A percentile compares a stretch with the other conserved stretches of the same genome.
Conservation (phyloP, 2,329 filamentous ascomycete genomes). For the Fusarium zealandicum region DNA sequence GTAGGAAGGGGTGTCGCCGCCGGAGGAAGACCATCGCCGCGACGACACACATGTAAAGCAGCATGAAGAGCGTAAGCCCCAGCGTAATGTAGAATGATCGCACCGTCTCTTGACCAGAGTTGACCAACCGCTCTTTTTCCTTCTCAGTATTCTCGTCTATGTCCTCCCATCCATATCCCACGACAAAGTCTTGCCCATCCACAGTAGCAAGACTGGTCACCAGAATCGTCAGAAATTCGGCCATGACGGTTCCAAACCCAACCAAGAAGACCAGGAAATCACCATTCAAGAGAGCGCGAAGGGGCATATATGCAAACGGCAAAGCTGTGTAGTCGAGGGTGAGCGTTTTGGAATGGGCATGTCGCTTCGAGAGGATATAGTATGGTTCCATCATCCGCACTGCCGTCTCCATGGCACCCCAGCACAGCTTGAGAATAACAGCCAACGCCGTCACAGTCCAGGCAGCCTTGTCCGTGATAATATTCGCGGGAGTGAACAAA, state of each 20-base stretch:
- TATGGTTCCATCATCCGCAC: constrained; percentile 79
- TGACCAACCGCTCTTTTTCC: constrained; percentile 44
- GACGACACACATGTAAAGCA: constrained; percentile 69
- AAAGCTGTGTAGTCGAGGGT: constrained; percentile 77
- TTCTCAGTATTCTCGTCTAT: constrained; percentile 18
- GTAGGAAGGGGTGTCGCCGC: constrained; percentile 74
- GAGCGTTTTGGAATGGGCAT: constrained; percentile 70
- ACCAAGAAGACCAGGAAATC: constrained; percentile 73
- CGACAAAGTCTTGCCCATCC: constrained; percentile 66
- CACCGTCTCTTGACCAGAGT: constrained; percentile 66
- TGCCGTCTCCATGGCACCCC: constrained; percentile 72
- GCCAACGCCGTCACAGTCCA: constrained; percentile 72
- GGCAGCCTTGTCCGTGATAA: constrained; percentile 66
- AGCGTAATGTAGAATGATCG: constrained; percentile 73
- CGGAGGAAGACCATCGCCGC: constrained; percentile 66
- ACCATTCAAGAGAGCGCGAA: constrained; percentile 67
- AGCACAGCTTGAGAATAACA: constrained; percentile 71
- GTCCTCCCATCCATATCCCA: constrained; percentile 30
- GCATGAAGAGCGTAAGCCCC: constrained; percentile 65
- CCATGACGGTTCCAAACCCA: constrained; percentile 73
- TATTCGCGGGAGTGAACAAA: constrained; percentile 63
- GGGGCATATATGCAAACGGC: constrained; percentile 70
- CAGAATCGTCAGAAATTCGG: constrained; percentile 76
- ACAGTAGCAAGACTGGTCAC: constrained; percentile 71
- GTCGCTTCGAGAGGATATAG: constrained; percentile 70